phyloP scores from a whole-genome alignment of 176 grass and related monocot species.

The Elaeis guineensis region DNA sequence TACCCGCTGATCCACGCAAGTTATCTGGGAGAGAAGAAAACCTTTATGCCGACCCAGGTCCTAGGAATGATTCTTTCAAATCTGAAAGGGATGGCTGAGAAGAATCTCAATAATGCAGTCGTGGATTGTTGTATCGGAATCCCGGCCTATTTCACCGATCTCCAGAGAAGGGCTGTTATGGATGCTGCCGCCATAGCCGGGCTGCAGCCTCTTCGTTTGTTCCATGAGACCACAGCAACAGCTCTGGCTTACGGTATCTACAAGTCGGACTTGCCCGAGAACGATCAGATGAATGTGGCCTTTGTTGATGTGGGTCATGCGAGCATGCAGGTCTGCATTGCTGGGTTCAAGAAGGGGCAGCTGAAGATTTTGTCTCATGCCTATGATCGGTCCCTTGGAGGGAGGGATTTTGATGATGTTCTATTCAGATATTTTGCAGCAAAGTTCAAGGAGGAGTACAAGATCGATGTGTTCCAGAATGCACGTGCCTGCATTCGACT shows the following conservation, averaged over 20 bases:
- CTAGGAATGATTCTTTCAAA: constrained; percentile 78
- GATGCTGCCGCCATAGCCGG: constrained; percentile 75
- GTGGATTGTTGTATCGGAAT: constrained; percentile 86
- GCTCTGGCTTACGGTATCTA: constrained; percentile 92
- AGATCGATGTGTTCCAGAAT: constrained; percentile 88
- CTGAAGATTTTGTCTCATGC: constrained; percentile 72
- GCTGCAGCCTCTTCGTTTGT: constrained; percentile 46
- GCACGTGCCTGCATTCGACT: constrained; percentile 74
- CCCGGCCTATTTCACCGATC: constrained; percentile 68
- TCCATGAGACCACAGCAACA: constrained; percentile 84
- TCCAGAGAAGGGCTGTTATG: constrained; percentile 72
- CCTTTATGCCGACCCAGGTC: constrained; percentile 67
- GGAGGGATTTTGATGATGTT: constrained; percentile 76
- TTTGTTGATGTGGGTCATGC: constrained; percentile 89
- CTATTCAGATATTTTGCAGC: constrained; percentile 61
- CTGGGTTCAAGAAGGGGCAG: constrained; percentile 76
- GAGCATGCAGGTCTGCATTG: constrained; percentile 80
- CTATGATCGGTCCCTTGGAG: constrained; percentile 72
- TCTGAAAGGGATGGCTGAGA: constrained; percentile 70
- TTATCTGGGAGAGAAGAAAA: constrained; percentile 42
- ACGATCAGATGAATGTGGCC: constrained; percentile 67
- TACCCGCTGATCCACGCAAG: constrained; percentile 67
- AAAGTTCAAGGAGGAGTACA: constrained; percentile 79
- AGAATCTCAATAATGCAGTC: constrained; percentile 55
- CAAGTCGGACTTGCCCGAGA: constrained; percentile 70